Base-by-base conservation (phyloP, 1,284 basidiomycete genomes). In the Ganoderma boninense region DNA sequence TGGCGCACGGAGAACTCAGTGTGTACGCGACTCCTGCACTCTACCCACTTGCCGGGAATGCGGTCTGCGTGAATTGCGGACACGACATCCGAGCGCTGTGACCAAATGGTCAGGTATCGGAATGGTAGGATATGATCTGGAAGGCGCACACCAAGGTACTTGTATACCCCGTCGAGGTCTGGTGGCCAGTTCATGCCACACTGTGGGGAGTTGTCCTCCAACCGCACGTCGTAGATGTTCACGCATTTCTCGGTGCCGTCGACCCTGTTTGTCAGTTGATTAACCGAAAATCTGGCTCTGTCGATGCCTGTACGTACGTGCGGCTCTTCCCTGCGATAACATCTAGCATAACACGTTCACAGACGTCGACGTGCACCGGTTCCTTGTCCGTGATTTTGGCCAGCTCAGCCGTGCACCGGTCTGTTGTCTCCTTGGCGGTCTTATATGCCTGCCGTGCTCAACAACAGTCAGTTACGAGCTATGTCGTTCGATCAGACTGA, bases 141-240 rank as follows among this genome's bases (percentile, higher is more conserved):
- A 43, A 6, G 14, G 84, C 94, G 69, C 79, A 97, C 96, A 35
- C 87, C 89, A 16, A 99, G 89, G 79, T 97, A 98, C 4, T 84
- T 83, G 56, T 92, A 93, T 49, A 98, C 87, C 62, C 92, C 90
- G 11, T 85, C 80, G 32, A 99, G 88, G 74, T 96, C 95, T n/a
- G 92, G 91, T 4, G 97, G 97, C 97, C 97, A 99, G 81, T 97
- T 97, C 95, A 99, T 95, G 1, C 97, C 97, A 81, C 97, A 99
- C 2, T 90, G 92, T n/a, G 97, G 97, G 61, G 81, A 85, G 16
- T 87, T 87, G 79, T 99, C 98, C 67, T 93, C 90, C 38, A 95
- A 83, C 43, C 98, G 92, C 26, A 99, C 90, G 78, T 99, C 98
- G 78, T 99, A 99, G 60, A 99, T 91, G 80, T 99, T 99, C 77